Percentiles rank a stretch among this genome's conserved stretches.
These are phyloP conservation scores for Coniochaeta prunicola DNA, from an alignment of 2,329 filamentous ascomycete genomes.

Conservation along the genomic window DNA sequence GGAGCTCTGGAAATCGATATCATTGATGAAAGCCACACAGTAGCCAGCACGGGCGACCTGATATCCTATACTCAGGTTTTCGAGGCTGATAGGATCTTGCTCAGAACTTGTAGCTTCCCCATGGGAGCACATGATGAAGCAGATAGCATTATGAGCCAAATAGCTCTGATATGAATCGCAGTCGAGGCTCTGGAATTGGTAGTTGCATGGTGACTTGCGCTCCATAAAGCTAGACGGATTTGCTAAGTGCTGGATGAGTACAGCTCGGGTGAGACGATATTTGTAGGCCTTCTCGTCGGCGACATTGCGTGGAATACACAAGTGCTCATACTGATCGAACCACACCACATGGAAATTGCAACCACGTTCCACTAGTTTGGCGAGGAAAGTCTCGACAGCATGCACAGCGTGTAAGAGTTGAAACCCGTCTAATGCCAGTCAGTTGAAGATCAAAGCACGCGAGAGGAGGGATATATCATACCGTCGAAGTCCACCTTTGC, in stretches of 20 bases:
- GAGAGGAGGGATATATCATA: conserved; percentile 17
- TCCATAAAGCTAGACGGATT: neutral
- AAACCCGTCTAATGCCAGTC: conserved; percentile 42
- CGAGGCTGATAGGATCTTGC: neutral
- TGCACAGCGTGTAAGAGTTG: conserved; percentile 67
- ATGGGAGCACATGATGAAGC: conserved; percentile 55
- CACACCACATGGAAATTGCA: conserved; percentile 68
- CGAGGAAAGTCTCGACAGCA: conserved; percentile 59
- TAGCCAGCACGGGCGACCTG: conserved; percentile 47
- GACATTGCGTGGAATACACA: conserved; percentile 44
- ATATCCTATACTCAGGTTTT: conserved; percentile 40
- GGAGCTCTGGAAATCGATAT: conserved; percentile 54
- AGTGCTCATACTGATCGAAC: conserved; percentile 48
- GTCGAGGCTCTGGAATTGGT: conserved; percentile 35
- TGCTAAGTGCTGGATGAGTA: conserved; percentile 57
- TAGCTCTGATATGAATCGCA: conserved; percentile 48
- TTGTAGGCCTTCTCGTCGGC: conserved; percentile 27
- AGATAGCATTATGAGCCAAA: conserved; percentile 43
- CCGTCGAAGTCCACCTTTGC: conserved; percentile 55
- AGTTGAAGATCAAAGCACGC: neutral
- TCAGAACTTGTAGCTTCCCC: neutral
- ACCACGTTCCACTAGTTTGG: conserved; percentile 50
- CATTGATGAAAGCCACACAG: conserved; percentile 46
- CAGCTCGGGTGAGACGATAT: conserved; percentile 54
- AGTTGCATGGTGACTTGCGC: conserved; percentile 9